Conservation (phyloP, 345 rosid species). For the Limnanthes douglasii region DNA sequence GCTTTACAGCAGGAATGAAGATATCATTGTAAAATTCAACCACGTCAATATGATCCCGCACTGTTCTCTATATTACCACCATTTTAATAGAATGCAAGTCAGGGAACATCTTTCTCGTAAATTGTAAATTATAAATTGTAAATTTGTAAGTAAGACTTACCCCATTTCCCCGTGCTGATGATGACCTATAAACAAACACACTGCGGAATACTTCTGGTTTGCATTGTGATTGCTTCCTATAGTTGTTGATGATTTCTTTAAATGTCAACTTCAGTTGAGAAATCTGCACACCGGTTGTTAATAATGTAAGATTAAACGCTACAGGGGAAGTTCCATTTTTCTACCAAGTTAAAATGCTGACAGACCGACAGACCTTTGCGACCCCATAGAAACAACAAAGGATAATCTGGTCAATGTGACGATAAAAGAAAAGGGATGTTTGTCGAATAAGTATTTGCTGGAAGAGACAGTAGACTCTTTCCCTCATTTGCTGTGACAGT, state of each 20-base stretch:
- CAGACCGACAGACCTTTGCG: constrained; percentile 45
- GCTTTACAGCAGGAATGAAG: constrained; percentile 72
- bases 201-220: constrained; percentile 80
- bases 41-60: constrained; percentile 81
- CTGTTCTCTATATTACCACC: constrained; percentile 51
- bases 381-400: constrained; percentile 79
- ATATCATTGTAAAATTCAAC: constrained; percentile 86
- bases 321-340: too few relatives aligned
- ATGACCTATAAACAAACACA: constrained; percentile 65
- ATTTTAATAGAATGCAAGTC: too few relatives aligned
- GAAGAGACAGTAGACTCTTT: constrained; percentile 56
- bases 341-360: constrained; percentile 3
- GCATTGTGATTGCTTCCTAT: constrained; percentile 93
- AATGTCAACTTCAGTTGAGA: constrained; percentile 74
- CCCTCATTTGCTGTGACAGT: constrained; percentile 56
- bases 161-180: constrained; percentile 38
- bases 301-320: too few relatives aligned
- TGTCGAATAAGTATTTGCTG: constrained; percentile 50
- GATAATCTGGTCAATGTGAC: constrained; percentile 78
- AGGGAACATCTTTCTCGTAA: too few relatives aligned
- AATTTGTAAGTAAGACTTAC: too few relatives aligned
- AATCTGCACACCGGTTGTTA: constrained; percentile 37
- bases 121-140: too few relatives aligned
- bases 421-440: constrained; percentile 56
- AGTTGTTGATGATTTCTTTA: constrained; percentile 67